Evolutionary conservation across 1,284 basidiomycete genomes (phyloP).

Genomic region (Thecaphora thlaspeos): DNA sequence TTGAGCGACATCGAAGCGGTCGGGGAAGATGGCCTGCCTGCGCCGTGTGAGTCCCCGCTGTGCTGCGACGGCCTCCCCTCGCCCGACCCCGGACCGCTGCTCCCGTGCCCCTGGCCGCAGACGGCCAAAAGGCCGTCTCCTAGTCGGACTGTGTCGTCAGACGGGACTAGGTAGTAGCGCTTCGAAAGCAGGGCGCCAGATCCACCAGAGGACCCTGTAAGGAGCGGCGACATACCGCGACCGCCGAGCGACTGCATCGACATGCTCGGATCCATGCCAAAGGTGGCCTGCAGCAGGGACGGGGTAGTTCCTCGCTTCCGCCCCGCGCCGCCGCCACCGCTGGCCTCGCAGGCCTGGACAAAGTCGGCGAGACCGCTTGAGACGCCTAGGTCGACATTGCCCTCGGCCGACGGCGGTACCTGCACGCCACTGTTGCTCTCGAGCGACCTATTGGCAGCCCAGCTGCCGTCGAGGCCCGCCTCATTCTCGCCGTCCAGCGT

Average conservation of each 20-base stretch:
- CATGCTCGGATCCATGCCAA: not conserved
- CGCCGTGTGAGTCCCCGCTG: too few species aligned
- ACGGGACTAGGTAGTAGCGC: constrained; percentile 70
- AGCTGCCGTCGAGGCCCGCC: not conserved
- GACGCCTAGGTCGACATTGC: constrained; percentile 32
- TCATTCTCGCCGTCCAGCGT: not conserved
- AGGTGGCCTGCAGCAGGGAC: too few species aligned
- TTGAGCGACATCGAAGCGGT: not conserved
- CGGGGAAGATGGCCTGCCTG: not conserved
- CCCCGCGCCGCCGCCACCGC: not conserved
- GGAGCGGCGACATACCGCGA: constrained; percentile 23
- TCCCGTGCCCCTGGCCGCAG: constrained; percentile 6
- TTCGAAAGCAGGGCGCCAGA: constrained; percentile 20
- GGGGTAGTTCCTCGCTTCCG: constrained; percentile 9
- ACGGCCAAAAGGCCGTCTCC: constrained; percentile 68
- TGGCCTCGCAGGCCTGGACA: constrained; percentile 18
- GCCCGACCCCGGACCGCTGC: too few species aligned
- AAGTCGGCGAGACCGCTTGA: constrained; percentile 37
- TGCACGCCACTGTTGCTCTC: not conserved
- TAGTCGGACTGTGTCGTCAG: constrained; percentile 74
- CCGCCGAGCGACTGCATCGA: constrained; percentile 20
- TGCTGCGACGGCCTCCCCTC: not conserved
- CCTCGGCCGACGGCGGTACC: constrained; percentile 4
- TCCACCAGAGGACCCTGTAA: constrained; percentile 24
- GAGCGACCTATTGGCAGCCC: not conserved